Evolutionary conservation across 768 basidiomycete species (phyloP), one percentile per base, ranked within the genome.

Genomic region (Cystobasidium tubakii): DNA sequence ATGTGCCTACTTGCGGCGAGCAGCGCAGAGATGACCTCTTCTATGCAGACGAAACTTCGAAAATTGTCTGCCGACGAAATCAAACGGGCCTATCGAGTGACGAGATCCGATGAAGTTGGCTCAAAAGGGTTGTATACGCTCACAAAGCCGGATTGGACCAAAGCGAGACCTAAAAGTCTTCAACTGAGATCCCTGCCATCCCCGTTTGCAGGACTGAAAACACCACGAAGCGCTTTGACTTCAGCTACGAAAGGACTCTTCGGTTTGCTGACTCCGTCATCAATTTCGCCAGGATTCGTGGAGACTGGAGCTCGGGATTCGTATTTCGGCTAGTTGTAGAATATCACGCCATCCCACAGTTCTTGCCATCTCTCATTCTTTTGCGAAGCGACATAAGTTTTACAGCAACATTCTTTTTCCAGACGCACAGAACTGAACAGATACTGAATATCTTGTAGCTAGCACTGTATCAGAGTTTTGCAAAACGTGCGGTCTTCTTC

Each of bases 11-110:
- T 42, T 33, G 6, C 25, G 10, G 12, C 46, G 34, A 42, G 19
- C 34, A 71, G 69, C 23, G 50, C 69, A n/a, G 69, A 71, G 34
- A 71, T 71, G 69, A 71, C 69, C n/a, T 27, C 23, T n/a, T 54
- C 33, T 4, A 71, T 71, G 69, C 69, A 71, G 34, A 13, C 33
- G 15, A 71, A 53, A 33, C 54, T 71, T 17, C 29, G 55, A 7
- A 55, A 60, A 25, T 25, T 71, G 25, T 62, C 69, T 7, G 3
- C 34, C 2, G 55, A 71, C 4, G 69, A 71, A 17, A 9, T 71
- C 4, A 23, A 55, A 27, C 25, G 15, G 9, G 21, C 7, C 17
- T 71, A 57, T 36, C 50, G 69, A 29, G 69, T 71, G 4, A 71
- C 69, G 7, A 46, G 69, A 46, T 71, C 69, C 7, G 54, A 71